Conservation (phyloP, 2,329 filamentous ascomycete species). For the Achaetomium macrosporum region DNA sequence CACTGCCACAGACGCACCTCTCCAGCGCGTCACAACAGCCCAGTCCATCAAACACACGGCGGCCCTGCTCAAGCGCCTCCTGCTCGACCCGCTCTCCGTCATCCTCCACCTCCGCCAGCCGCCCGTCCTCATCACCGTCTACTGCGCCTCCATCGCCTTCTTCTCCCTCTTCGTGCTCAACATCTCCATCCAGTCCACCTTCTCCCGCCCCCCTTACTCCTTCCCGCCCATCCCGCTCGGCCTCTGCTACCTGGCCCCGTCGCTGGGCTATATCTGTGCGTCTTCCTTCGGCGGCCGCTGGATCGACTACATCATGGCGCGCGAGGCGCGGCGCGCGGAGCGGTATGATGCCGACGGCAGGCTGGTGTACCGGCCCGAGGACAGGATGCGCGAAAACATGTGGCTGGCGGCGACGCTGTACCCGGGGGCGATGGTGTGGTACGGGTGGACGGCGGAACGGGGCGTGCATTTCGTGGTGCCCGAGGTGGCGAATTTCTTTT, state of each 20-base stretch:
- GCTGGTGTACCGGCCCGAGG: conserved; percentile 66
- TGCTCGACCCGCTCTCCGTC: conserved; percentile 68
- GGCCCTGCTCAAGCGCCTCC: conserved; percentile 49
- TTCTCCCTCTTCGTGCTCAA: conserved; percentile 71
- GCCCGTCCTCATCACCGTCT: conserved; percentile 66
- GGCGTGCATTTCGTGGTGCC: conserved; percentile 60
- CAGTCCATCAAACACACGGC: conserved; percentile 55
- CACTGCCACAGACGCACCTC: conserved; percentile 18
- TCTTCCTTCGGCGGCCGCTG: conserved; percentile 67
- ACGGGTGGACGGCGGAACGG: conserved; percentile 66
- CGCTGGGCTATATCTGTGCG: conserved; percentile 64
- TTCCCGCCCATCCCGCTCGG: conserved; percentile 66
- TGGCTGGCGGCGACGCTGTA: conserved; percentile 69
- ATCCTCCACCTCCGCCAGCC: conserved; percentile 68
- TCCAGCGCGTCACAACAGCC: conserved; percentile 52
- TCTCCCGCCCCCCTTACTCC: conserved; percentile 60
- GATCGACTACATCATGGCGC: conserved; percentile 76
- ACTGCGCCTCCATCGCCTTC: conserved; percentile 70
- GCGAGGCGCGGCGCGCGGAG: conserved; percentile 64
- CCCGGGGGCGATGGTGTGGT: conserved; percentile 65
- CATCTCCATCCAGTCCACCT: conserved; percentile 67
- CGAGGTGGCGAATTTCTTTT: conserved; percentile 63
- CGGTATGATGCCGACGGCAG: conserved; percentile 62
- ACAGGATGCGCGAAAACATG: conserved; percentile 76
- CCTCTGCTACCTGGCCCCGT: conserved; percentile 69